Evolutionary conservation across 202 grass and related monocot genomes (phyloP).

Genomic region (Saccharum hybrid): DNA sequence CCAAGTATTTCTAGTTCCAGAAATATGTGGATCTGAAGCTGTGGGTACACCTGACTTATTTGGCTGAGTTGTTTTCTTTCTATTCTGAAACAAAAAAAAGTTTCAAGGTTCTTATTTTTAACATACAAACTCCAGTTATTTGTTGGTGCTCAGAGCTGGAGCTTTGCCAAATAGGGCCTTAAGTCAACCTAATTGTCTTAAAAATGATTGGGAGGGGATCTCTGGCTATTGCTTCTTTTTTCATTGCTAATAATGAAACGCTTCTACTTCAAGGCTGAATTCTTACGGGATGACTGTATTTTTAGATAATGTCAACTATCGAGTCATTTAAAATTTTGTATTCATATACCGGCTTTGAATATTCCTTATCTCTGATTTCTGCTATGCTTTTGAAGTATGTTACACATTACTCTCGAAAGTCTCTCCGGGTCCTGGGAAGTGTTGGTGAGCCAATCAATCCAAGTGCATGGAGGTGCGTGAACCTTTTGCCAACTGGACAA

Average conservation of each 20-base stretch:
- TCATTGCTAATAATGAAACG: conserved; percentile 14
- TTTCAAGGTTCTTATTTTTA: neutral
- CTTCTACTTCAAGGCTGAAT: neutral
- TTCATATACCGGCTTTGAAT: neutral
- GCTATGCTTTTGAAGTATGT: conserved; percentile 73
- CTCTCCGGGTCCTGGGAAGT: conserved; percentile 88
- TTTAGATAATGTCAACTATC: conserved; percentile 30
- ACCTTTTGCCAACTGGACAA: conserved; percentile 31
- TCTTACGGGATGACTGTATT: neutral
- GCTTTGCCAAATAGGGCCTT: neutral
- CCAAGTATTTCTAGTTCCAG: neutral
- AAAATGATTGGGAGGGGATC: neutral
- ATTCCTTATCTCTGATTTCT: conserved; percentile 34
- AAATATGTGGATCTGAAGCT: neutral
- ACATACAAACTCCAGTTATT: neutral
- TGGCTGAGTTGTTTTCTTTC: neutral
- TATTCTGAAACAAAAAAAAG: neutral
- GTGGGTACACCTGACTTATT: neutral
- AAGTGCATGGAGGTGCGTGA: conserved; percentile 84
- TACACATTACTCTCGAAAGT: conserved; percentile 77
- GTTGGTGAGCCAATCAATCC: conserved; percentile 98
- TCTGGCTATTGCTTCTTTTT: conserved; percentile 5
- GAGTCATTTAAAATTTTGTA: neutral
- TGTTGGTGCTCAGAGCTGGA: neutral
- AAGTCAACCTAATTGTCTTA: conserved; percentile 13